Evolutionary conservation across 305 asterid species (phyloP).

Genomic region (Ruellia speciosa): DNA sequence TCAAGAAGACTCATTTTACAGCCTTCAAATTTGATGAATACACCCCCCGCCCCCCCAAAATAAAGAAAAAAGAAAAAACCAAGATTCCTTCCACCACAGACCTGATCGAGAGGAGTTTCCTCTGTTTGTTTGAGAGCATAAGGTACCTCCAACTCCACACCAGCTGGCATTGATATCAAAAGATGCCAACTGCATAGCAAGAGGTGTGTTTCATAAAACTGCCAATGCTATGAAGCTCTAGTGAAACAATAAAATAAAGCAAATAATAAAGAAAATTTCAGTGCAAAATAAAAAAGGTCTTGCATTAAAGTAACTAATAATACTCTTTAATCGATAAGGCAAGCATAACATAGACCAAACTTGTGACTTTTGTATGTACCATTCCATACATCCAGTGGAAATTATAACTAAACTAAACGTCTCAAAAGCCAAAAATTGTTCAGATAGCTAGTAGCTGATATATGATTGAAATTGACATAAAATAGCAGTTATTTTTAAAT

Average conservation of each 20-base stretch:
- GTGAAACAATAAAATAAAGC: conserved; percentile 7
- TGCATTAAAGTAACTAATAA: conserved; percentile 1
- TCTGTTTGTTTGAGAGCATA: conserved; percentile 62
- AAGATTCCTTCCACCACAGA: conserved; percentile 24
- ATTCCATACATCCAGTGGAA: conserved; percentile 14
- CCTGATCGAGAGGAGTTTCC: conserved; percentile 79
- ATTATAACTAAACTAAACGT: not conserved
- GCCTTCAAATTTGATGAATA: not conserved
- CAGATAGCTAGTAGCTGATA: conserved; percentile 5
- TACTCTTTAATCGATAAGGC: conserved; percentile 6
- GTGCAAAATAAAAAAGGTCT: not conserved
- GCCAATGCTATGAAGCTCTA: conserved; percentile 19
- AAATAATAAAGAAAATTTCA: conserved; percentile 11
- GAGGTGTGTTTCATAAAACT: conserved; percentile 24
- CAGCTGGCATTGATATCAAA: conserved; percentile 76
- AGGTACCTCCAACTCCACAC: conserved; percentile 64
- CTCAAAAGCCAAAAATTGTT: conserved; percentile 6
- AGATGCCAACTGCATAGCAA: conserved; percentile 66
- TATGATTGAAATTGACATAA: too few species aligned
- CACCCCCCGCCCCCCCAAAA: too few species aligned
- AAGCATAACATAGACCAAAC: not conserved
- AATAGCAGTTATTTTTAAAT: too few species aligned
- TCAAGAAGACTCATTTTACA: not conserved
- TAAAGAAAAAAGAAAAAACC: conserved; percentile 4
- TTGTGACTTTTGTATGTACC: not conserved